Conservation (phyloP, 192 early-diverging fungal genomes). For the Chytriomyces hyalinus region DNA sequence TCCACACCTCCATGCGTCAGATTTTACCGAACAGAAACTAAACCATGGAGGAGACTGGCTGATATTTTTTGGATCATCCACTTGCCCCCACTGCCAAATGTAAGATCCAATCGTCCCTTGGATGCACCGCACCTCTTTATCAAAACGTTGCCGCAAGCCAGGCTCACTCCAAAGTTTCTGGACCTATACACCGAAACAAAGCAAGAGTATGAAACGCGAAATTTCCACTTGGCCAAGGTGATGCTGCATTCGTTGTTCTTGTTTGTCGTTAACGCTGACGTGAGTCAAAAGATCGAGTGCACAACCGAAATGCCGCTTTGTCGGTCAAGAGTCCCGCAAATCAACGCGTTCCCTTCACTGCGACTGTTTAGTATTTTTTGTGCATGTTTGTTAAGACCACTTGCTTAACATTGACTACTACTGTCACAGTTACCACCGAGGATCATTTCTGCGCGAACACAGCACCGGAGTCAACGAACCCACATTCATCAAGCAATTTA, state of each 20-base stretch:
- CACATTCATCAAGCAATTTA: not conserved
- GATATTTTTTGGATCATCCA: constrained; percentile 18
- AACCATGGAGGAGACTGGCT: constrained; percentile 18
- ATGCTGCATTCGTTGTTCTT: not conserved
- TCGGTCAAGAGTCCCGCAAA: not conserved
- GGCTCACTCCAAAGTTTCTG: constrained; percentile 28
- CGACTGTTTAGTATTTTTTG: not conserved
- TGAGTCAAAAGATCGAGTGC: not conserved
- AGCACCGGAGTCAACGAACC: not conserved
- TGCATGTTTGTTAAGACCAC: not conserved
- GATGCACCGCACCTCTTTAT: not conserved
- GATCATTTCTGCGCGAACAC: not conserved
- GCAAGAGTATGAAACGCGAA: not conserved
- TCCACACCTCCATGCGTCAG: not conserved
- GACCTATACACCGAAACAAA: not conserved
- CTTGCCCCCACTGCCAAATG: constrained; percentile 29
- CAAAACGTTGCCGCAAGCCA: not conserved
- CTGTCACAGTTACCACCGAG: not conserved
- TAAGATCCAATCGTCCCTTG: not conserved
- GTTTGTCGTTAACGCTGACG: constrained; percentile 1
- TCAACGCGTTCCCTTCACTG: not conserved
- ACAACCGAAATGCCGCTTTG: not conserved
- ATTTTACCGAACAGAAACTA: constrained; percentile 5
- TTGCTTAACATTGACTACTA: not conserved
- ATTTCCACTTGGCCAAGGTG: constrained; percentile 16